Base-by-base conservation (phyloP, 352 stramenopile genomes). In the Globisporangium abappressorium region DNA sequence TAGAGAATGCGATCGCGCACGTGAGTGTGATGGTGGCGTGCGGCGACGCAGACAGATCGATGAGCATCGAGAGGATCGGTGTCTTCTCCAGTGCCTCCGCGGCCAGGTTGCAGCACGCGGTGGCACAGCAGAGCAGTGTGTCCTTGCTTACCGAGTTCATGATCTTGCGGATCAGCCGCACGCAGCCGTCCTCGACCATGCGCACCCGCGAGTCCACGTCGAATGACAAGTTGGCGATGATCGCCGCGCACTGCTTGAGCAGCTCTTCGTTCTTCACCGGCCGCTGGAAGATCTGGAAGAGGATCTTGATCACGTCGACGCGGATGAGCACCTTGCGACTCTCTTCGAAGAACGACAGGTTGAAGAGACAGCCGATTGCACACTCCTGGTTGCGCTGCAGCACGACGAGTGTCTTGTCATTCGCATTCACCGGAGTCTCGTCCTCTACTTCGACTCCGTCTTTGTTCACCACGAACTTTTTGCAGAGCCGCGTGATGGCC, bases 1-100 rank as follows among this genome's bases (percentile, higher is more conserved):
- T 92, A 12, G 85, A 84, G 64, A 93, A 93, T 1, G 87, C 84
- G 18, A 93, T 90, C 4, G 87, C 84, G 41, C 85, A 94, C 14
- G 82, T 92, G 46, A 93, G 73, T 33, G 79, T 91, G 51, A 90
- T 92, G 11, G 72, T 78, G 12, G 77, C 75, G 60, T 94, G 81
- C 8, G 84, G 79, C 0, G 80, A 84, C 14, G 65, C 69, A 1
- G 87, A 95, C 9, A 95, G 69, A 26, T 93, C 85, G 47, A 94
- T 92, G 55, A 95, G 76, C 83, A 93, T 93, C 8, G 85, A 79
- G 46, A 95, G 60, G 5, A 93, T 67, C 0, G 78, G 79, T 1
- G 85, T 92, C 53, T 85, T 90, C 70, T 93, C 81, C 3, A 94
- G 67, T 2, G 79, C 84, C 14, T 92, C 85, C 14, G 74, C 72